Base-by-base conservation (phyloP, 495 filamentous ascomycete genomes). In the Aspergillus ellipticus region DNA sequence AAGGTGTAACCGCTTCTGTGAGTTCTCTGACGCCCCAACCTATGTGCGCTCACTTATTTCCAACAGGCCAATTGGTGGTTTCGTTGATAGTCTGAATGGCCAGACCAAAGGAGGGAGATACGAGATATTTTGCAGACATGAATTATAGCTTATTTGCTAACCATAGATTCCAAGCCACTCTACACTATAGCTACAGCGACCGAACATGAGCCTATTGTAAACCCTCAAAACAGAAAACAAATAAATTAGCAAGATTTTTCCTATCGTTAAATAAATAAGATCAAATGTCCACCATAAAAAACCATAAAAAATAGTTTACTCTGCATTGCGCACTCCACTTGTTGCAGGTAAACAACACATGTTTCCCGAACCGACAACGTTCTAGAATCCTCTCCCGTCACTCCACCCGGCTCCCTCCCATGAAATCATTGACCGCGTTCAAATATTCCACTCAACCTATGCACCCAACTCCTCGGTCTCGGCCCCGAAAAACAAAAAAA, bases 61-160 rank as follows among this genome's bases (percentile, higher is more conserved):
- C 8, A 49, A 16, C 33, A 89, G 69, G 87, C 87, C 35, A 97
- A 97, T 70, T 97, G 93, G 93, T 97, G 92, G 92, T 97, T 96
- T 57, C 78, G 88, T 50, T 90, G 42, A 56, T 17, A 54, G 54
- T 19, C 11, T 39, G 4, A 5, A 39, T n/a, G 35, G 13, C n/a
- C 11, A 39, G 8, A 15, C 4, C 11, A 13, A 13, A 13, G 9
- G 35, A n/a, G 9, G n/a, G 11, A 2, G n/a, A 15, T 39, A 37
- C n/a, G 10, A 15, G n/a, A n/a, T n/a, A n/a, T n/a, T n/a, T n/a
- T 4, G 35, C 2, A 53, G 31, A 17, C 39, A 55, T 42, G 45
- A 15, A 28, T 28, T 28, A 28, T 28, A 28, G 3, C 24, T 4
- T 7, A 28, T 28, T n/a, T n/a, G n/a, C n/a, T 28, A 28, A 7